A percentile compares a stretch with the other conserved stretches of the same genome.
phyloP scores from a whole-genome alignment of 495 filamentous ascomycete species.

The Trichoderma gamsii region DNA sequence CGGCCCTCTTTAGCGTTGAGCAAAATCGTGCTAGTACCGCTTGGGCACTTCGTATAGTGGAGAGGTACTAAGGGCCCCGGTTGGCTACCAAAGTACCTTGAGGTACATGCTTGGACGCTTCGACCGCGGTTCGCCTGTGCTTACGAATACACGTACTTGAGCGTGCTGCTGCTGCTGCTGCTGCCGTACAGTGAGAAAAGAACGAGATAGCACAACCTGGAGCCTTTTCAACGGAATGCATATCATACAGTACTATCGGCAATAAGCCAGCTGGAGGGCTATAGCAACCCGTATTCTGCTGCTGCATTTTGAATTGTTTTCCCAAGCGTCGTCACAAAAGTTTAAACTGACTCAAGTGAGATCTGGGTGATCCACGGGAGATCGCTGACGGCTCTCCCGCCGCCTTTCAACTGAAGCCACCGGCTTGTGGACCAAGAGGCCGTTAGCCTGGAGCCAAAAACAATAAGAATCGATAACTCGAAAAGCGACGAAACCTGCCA shows the following conservation, averaged over 20 bases:
- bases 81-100: neutral
- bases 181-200: neutral
- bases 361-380: constrained; percentile 1
- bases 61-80: neutral
- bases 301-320: neutral
- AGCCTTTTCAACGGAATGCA: no score
- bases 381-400: constrained; percentile 3
- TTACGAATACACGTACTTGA: neutral
- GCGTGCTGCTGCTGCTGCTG: neutral
- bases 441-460: neutral
- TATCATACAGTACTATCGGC: no score
- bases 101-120: neutral
- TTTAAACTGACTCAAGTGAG: neutral
- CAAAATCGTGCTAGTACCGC: neutral
- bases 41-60: neutral
- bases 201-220: no score
- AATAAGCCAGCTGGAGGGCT: no score
- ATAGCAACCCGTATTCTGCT: no score
- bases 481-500: no score
- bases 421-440: neutral
- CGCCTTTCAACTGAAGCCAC: neutral
- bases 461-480: neutral
- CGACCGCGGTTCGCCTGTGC: neutral
- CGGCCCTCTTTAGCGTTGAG: neutral
- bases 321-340: neutral